Conservation (phyloP, 805 yeast species). For the Priceomyces castillae region DNA sequence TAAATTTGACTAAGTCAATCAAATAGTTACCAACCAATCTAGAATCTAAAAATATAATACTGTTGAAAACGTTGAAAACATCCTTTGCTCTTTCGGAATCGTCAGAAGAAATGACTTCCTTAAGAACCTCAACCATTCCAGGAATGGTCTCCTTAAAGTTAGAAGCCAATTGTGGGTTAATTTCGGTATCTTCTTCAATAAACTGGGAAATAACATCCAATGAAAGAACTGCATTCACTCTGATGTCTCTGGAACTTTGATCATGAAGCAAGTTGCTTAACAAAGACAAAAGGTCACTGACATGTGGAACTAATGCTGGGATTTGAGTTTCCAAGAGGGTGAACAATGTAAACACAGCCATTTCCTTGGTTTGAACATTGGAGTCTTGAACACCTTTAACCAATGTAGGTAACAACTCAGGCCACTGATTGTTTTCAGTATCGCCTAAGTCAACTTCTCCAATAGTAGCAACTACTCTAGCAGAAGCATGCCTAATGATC, state of each 20-base stretch:
- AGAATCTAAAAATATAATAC: slow-evolving; percentile 71
- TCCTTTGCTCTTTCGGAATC: slow-evolving; percentile 72
- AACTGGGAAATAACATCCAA: slow-evolving; percentile 67
- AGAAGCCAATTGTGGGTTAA: slow-evolving; percentile 42
- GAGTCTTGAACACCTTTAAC: slow-evolving; percentile 56
- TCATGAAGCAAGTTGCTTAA: slow-evolving; percentile 65
- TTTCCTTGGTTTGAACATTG: slow-evolving; percentile 66
- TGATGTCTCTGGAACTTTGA: slow-evolving; percentile 63
- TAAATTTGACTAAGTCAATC: slow-evolving; percentile 63
- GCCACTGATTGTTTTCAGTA: slow-evolving; percentile 60
- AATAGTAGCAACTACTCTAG: slow-evolving; percentile 86
- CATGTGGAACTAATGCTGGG: slow-evolving; percentile 53
- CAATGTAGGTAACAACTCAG: slow-evolving; percentile 67
- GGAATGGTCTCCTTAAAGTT: slow-evolving; percentile 71
- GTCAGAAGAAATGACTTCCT: slow-evolving; percentile 64
- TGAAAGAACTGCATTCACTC: slow-evolving; percentile 80
- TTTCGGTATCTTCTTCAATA: slow-evolving; percentile 58
- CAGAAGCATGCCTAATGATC: slow-evolving; percentile 80
- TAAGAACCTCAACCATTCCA: slow-evolving; percentile 74
- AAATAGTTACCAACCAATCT: slow-evolving; percentile 76
- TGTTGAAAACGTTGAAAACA: slow-evolving; percentile 82
- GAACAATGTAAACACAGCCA: slow-evolving; percentile 75
- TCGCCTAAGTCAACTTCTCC: slow-evolving; percentile 63
- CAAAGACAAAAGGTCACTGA: slow-evolving; percentile 66
- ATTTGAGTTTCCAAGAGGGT: slow-evolving; percentile 74